Evolutionary conservation across 2,329 filamentous ascomycete genomes (phyloP).

Genomic region (Rasamsonia emersonii): DNA sequence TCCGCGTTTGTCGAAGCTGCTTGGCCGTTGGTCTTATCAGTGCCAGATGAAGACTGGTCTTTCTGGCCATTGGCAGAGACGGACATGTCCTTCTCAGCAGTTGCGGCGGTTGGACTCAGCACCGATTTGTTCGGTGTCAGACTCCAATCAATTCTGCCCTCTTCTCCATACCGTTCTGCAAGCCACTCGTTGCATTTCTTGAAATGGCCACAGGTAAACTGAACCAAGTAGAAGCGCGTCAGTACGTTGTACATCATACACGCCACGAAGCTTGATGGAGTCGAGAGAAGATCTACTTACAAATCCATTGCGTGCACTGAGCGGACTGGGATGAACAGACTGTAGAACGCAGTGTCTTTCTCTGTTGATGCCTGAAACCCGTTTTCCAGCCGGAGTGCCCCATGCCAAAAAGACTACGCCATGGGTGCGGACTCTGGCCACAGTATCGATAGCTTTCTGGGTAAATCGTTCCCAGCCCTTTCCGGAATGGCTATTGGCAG

Average conservation of each 20-base stretch:
- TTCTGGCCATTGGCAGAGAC: not conserved
- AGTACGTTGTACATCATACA: constrained; percentile 2
- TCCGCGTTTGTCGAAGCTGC: constrained; percentile 15
- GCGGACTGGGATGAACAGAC: constrained; percentile 85
- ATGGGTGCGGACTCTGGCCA: constrained; percentile 63
- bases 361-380: constrained; percentile 64
- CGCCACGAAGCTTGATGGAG: not conserved
- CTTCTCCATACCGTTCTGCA: constrained; percentile 64
- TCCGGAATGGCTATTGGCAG: constrained; percentile 76
- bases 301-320: constrained; percentile 76
- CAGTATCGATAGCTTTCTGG: constrained; percentile 80
- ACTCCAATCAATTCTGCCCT: constrained; percentile 79
- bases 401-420: constrained; percentile 95
- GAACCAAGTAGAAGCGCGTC: not conserved
- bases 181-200: constrained; percentile 59
- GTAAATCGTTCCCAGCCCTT: constrained; percentile 92
- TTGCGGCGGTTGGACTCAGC: constrained; percentile 10
- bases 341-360: constrained; percentile 73
- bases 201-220: constrained; percentile 39
- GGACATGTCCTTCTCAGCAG: too few species aligned
- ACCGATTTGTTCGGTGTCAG: constrained; percentile 32
- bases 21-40: too few species aligned
- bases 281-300: constrained; percentile 35
- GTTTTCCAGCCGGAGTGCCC: constrained; percentile 75
- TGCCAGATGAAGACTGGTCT: too few species aligned